These are phyloP conservation scores for Pichia sp. DNA, from an alignment of 1,139 yeast species.

Conservation along the genomic window DNA sequence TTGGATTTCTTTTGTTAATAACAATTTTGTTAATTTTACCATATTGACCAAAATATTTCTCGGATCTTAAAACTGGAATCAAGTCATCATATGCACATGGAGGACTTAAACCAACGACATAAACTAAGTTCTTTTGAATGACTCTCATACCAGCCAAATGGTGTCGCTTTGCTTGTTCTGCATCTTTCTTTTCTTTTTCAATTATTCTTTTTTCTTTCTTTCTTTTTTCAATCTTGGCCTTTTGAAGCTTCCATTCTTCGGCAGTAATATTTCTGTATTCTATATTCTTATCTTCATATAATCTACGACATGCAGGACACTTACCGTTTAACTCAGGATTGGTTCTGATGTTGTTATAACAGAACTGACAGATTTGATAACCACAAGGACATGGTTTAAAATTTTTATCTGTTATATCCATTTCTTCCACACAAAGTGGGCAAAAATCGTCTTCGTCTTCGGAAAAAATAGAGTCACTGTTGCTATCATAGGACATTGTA, in stretches of 20 bases:
- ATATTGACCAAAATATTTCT: conserved; percentile 94
- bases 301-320: conserved; percentile 96
- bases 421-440: conserved; percentile 94
- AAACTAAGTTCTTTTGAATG: conserved; percentile 93
- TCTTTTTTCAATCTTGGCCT: conserved; percentile 69
- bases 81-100: conserved; percentile 86
- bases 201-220: conserved; percentile 83
- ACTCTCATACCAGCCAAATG: conserved; percentile 97
- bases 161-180: conserved; percentile 81
- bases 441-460: conserved; percentile 73
- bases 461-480: conserved; percentile 50
- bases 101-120: conserved; percentile 93
- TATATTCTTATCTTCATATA: conserved; percentile 88
- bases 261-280: conserved; percentile 78
- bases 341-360: conserved; percentile 92
- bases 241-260: conserved; percentile 79
- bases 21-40: conserved; percentile 94
- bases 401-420: conserved; percentile 93
- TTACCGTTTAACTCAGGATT: conserved; percentile 93
- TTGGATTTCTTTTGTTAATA: conserved; percentile 71
- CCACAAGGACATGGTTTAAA: conserved; percentile 99
- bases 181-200: conserved; percentile 89
- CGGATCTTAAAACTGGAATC: conserved; percentile 77
- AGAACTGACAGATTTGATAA: conserved; percentile 95
- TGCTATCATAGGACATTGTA: conserved; percentile 31